Evolutionary conservation across 164 flowering plant genomes (phyloP).

Genomic region (Vitis amurensis): DNA sequence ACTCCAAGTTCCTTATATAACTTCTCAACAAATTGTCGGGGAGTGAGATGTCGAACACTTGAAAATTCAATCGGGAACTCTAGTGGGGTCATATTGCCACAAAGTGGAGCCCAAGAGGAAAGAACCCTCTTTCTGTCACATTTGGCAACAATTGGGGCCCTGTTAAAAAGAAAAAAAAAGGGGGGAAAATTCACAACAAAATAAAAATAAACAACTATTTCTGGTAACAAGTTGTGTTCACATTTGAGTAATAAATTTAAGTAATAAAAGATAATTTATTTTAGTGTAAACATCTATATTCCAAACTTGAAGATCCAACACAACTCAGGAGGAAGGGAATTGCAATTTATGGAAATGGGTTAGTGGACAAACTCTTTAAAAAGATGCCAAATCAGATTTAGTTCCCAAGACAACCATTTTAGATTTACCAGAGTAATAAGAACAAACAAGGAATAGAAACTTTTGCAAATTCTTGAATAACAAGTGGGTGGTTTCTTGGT

Average conservation of each 20-base stretch:
- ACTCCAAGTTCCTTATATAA: conserved; percentile 74
- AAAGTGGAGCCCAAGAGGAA: conserved; percentile 75
- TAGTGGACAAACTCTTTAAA: not conserved
- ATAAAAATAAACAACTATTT: not conserved
- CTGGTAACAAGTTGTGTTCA: not conserved
- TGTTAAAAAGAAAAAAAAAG: conserved; percentile 16
- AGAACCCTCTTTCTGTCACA: conserved; percentile 86
- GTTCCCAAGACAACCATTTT: not conserved
- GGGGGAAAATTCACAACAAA: not conserved
- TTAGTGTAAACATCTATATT: not conserved
- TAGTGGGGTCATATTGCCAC: conserved; percentile 60
- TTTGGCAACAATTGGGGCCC: conserved; percentile 90
- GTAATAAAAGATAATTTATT: not conserved
- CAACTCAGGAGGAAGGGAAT: not conserved
- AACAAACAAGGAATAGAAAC: too few species aligned
- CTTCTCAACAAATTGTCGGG: conserved; percentile 87
- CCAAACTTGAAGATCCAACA: not conserved
- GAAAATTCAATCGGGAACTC: conserved; percentile 76
- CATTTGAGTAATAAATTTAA: not conserved
- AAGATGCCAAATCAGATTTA: not conserved
- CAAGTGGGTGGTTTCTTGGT: not conserved
- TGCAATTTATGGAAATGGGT: not conserved
- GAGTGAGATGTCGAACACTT: conserved; percentile 78
- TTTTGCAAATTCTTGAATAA: too few species aligned
- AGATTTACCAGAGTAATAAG: too few species aligned